Base-by-base conservation (phyloP, 176 grass and related monocot genomes). In the Rhynchospora pubera region DNA sequence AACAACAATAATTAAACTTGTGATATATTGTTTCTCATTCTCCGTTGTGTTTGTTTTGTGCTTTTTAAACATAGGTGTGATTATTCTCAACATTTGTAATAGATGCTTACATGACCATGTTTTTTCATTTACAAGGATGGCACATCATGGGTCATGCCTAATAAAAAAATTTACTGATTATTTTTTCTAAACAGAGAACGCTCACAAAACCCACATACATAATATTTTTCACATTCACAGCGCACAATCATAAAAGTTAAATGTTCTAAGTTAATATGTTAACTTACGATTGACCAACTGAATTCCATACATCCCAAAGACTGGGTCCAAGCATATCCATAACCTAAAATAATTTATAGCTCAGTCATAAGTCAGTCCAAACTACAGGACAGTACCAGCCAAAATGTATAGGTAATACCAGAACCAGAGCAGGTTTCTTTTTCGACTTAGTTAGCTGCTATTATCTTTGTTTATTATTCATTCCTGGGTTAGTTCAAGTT, bases 281-380 rank as follows among this genome's bases (percentile, higher is more conserved):
- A 42, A 84, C 91, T 89, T 84, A 97, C 93, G 78, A 57, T 81
- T 97, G 89, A 76, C 89, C 89, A 23, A 84, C 70, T 79, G 93
- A 93, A 88, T 97, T 97, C 93, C 93, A 97, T 77, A 93, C 89
- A 83, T 97, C 93, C 91, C 93, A 93, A 71, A 97, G 87, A 88
- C 93, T 97, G 60, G 93, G 89, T 61, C 93, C 93, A 61, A 97
- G 87, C 91, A 97, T 97, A 84, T 97, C 93, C 93, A 97, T 97
- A 79, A 97, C 91, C 93, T 97, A 82, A 88, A 90, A 82, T 80
- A 72, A 53, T 26, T 23, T 52, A 11, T 26, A 74, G 21, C 46
- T 74, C 24, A 77, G 72, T 56, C 42, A 57, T 82, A 83, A 84
- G 14, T 18, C 21, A 44, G 78, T 22, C 34, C 80, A 69, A 71